A percentile compares a stretch with the other conserved stretches of the same genome.
Conservation (phyloP, 345 rosid genomes). For the Aquilaria sinensis region DNA sequence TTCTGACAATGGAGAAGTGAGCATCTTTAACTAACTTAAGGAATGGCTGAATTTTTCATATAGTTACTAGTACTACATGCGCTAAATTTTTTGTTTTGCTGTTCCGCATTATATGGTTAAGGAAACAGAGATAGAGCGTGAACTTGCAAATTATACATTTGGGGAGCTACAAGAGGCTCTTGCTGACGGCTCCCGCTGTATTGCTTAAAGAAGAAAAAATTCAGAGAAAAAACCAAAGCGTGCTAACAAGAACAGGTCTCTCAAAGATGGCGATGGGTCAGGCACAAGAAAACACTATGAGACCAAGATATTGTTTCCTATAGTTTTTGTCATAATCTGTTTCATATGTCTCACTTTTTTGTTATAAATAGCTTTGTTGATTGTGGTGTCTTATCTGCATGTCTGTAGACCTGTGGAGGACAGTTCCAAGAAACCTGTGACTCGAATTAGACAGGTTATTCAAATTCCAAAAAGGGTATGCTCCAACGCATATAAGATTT, state of each 20-base stretch:
- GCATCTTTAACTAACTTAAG: neutral
- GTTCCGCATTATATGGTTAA: conserved; percentile 4
- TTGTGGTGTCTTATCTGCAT: neutral
- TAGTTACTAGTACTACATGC: neutral
- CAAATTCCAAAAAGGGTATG: conserved; percentile 73
- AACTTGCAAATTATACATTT: conserved; percentile 63
- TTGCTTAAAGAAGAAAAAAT: conserved; percentile 20
- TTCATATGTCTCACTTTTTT: neutral
- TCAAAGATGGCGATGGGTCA: neutral
- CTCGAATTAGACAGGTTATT: conserved; percentile 65
- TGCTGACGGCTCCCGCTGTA: conserved; percentile 59
- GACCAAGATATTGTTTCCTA: neutral
- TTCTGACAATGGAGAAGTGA: conserved; percentile 23
- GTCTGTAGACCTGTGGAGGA: conserved; percentile 61
- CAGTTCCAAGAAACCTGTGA: conserved; percentile 73
- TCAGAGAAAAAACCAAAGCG: conserved; percentile 43
- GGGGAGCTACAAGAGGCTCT: conserved; percentile 71
- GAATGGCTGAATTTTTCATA: neutral
- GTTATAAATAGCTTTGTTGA: neutral
- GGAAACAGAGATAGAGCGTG: conserved; percentile 63
- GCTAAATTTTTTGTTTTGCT: neutral
- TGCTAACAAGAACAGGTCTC: conserved; percentile 69
- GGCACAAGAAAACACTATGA: no score
- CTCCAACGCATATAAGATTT: neutral
- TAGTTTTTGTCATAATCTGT: neutral